Evolutionary conservation across 2,329 filamentous ascomycete genomes (phyloP).

Genomic region (Leptodontidium sp.): DNA sequence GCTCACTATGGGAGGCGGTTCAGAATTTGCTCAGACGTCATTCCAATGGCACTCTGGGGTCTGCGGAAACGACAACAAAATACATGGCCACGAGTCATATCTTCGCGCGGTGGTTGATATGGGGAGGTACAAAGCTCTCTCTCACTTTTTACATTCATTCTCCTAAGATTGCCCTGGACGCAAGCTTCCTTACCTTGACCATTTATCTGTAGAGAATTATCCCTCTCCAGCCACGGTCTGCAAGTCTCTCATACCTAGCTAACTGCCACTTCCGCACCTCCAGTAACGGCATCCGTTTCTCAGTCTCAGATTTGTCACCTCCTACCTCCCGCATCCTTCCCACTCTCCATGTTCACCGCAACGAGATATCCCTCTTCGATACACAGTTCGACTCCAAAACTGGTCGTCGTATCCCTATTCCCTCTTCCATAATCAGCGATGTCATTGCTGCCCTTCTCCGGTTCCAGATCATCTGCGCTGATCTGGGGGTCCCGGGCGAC

Average conservation of each 20-base stretch:
- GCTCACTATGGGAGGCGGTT: neutral
- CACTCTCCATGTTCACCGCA: conserved; percentile 62
- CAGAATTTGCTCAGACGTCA: neutral
- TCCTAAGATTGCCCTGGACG: neutral
- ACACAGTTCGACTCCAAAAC: conserved; percentile 60
- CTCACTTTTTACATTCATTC: conserved; percentile 1
- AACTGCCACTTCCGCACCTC: neutral
- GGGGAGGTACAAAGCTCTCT: neutral
- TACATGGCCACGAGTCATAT: conserved; percentile 2
- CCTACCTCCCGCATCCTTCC: conserved; percentile 68
- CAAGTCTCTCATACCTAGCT: conserved; percentile 1
- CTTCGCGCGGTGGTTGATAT: conserved; percentile 4
- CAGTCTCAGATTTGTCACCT: conserved; percentile 66
- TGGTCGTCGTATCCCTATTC: conserved; percentile 58
- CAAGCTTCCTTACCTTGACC: neutral
- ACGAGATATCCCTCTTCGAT: conserved; percentile 70
- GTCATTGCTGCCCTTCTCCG: conserved; percentile 61
- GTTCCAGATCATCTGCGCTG: conserved; percentile 64
- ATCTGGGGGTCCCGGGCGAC: conserved; percentile 60
- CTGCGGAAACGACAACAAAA: conserved; percentile 2
- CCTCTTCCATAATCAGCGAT: conserved; percentile 56
- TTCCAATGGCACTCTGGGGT: conserved; percentile 2
- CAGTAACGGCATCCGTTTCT: conserved; percentile 78
- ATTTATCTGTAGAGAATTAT: neutral
- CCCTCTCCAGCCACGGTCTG: neutral